A percentile compares a stretch with the other conserved stretches of the same genome.
phyloP scores from a whole-genome alignment of 768 basidiomycete species.

The Suillus subalutaceus region DNA sequence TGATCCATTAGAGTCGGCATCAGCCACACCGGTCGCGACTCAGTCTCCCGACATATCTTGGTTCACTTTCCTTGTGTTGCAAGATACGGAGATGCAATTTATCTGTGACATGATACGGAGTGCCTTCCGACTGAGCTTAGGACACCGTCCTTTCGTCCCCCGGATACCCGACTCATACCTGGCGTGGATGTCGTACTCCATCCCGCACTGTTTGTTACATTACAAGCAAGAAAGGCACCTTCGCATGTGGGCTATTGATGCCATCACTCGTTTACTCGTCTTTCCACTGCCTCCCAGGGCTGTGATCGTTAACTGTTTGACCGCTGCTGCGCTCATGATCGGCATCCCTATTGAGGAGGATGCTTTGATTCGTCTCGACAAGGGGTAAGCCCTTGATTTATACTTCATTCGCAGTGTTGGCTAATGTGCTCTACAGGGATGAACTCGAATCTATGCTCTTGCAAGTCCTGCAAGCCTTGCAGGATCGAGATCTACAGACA shows the following conservation, averaged over 20 bases:
- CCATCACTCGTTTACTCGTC: constrained; percentile 3
- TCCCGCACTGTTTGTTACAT: constrained; percentile 6
- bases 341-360: background rate
- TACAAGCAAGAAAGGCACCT: constrained; percentile 2
- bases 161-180: constrained; percentile 6
- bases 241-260: constrained; percentile 9
- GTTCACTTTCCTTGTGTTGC: constrained; percentile 2
- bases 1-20: background rate
- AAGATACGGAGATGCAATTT: constrained; percentile 2
- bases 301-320: constrained; percentile 4
- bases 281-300: constrained; percentile 3
- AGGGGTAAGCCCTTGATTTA: background rate
- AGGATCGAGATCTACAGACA: background rate
- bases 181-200: constrained; percentile 8
- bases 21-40: background rate
- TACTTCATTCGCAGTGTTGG: background rate
- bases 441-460: background rate
- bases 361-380: constrained; percentile 1
- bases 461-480: background rate
- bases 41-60: constrained; percentile 6
- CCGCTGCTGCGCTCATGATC: constrained; percentile 7
- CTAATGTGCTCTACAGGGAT: background rate
- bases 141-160: background rate
- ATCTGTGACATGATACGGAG: constrained; percentile 9
- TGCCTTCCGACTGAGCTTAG: background rate